Evolutionary conservation across 768 basidiomycete genomes (phyloP), one percentile per base, ranked within the genome.

Genomic region (Lentinula detonsa): DNA sequence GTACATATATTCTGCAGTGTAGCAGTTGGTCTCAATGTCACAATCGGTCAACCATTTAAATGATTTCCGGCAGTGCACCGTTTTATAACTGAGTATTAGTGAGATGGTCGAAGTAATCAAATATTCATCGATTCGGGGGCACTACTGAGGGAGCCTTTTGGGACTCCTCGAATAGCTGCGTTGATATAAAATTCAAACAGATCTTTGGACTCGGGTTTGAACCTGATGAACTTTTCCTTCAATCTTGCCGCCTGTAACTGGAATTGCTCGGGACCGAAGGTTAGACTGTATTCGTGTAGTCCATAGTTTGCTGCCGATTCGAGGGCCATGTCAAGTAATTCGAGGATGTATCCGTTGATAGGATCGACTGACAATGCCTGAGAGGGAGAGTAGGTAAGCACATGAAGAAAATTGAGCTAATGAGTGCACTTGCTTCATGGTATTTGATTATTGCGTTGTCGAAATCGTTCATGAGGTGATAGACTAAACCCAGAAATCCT

Each of bases 391-490:
- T n/a, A 31, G 34, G 62, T 39, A 39, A 39, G 37, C 37, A 28
- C 28, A 61, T 63, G 59, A 55, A 48, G 43, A 33, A 40, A 50
- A 53, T 18, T 56, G 21, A 46, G 45, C 37, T 15, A 18, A 28
- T 28, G 33, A 45, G 48, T 40, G 34, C 4, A 61, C 85, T 45
- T 62, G 94, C 95, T 78, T 95, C 92, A 70, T 99, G 97, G 65
- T 97, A 98, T 62, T 87, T 88, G 40, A 93, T 75, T 65, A 99
- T 95, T 2, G 96, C 91, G 11, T 82, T 81, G 65, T 95, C 88
- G 5, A 87, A 72, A 52, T 92, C 79, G 23, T 84, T 85, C 64
- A 86, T 75, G 16, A 91, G 76, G 65, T 97, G 94, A 66, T 88
- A 78, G 2, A 96, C 87, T 71, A 97, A 86, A n/a, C 94, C 97